These are phyloP conservation scores for Durio zibethinus DNA, from an alignment of 345 rosid genomes.

Conservation along the genomic window DNA sequence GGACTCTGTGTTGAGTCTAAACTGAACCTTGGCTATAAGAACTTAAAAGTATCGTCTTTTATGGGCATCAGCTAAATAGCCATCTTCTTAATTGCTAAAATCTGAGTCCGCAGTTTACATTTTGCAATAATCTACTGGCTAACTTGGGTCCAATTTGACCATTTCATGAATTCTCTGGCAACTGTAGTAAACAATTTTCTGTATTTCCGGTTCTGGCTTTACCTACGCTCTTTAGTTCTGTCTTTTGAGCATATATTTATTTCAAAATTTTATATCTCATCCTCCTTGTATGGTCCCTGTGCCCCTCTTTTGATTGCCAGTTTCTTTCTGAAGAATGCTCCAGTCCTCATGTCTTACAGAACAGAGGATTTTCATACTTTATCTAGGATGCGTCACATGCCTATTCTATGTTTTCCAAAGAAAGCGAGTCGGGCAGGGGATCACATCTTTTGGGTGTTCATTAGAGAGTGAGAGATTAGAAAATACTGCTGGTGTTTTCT, in stretches of 20 bases:
- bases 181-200: not conserved
- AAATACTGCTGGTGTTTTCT: not conserved
- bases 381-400: not conserved
- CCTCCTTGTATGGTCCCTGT: not conserved
- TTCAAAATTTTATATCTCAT: not conserved
- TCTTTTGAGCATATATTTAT: not conserved
- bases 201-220: not conserved
- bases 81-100: not conserved
- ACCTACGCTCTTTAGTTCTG: not conserved
- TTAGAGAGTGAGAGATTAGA: not conserved
- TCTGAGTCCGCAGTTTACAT: not conserved
- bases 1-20: not conserved
- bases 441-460: not conserved
- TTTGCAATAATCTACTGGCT: not conserved
- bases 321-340: not conserved
- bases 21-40: not conserved
- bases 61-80: not conserved
- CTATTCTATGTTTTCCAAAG: not conserved
- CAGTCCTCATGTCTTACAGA: not conserved
- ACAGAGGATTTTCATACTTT: not conserved
- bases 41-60: not conserved
- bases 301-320: not conserved
- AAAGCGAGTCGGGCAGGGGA: not conserved
- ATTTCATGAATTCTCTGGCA: not conserved
- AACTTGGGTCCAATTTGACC: not conserved